Evolutionary conservation across 176 grass and related monocot species (phyloP), one percentile per base, ranked within the genome.

Genomic region (Olyra latifolia): DNA sequence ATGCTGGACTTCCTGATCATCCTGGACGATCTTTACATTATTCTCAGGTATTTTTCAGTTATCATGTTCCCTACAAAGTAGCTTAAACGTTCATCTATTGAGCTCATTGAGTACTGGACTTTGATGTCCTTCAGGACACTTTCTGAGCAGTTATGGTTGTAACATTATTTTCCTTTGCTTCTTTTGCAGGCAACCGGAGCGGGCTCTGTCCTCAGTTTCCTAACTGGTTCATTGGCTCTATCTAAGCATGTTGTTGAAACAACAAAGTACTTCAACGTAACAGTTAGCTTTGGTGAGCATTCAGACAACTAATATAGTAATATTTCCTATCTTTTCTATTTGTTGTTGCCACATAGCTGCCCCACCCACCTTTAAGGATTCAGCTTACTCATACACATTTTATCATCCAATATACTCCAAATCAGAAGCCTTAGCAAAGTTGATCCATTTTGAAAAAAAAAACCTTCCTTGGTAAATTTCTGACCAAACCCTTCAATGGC

Each of bases 261-360:
- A 44, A 95, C 92, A 4, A 95, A 93, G 25, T 89, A 98, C 86
- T 98, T 98, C 75, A 89, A 55, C 30, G 66, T 98, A 24, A 91
- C 96, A 46, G 96, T 98, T 78, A 98, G 96, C 73, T 98, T 98
- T 29, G 96, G 96, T 98, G 84, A 93, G 80, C 58, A 75, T 48
- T 29, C 65, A 12, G 45, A 61, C 6, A 27, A 75, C n/a, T 70
- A 74, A 64, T 46, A 20, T 8, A 35, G 32, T 35, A 35, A 4
- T 4, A 35, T 4, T 57, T 76, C 10, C 30, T 20, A 3, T 16
- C 55, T 35, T 22, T 15, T 38, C 10, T 1, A 28, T 23, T 45
- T 46, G 39, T 20, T 25, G 2, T 2, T 4, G 10, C 44, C 50
- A 45, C 44, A 28, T 28, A 30, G 14, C 63, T 48, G 25, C 4